Evolutionary conservation across 1,284 basidiomycete genomes (phyloP).

Genomic region (Somion occarium): DNA sequence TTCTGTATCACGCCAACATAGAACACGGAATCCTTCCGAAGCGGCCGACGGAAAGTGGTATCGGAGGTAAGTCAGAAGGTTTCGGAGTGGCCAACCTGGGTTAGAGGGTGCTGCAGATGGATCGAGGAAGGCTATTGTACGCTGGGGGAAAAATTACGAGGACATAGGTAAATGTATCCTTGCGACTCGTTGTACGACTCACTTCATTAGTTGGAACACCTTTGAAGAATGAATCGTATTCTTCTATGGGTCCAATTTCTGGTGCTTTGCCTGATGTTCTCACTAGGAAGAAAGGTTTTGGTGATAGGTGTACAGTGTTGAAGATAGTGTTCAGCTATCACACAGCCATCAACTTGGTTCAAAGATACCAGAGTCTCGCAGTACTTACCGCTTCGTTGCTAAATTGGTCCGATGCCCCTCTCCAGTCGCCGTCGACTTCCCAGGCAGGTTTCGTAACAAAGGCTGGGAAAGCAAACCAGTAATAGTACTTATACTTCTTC

Average conservation of each 20-base stretch:
- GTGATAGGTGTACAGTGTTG: conserved; percentile 29
- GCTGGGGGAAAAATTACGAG: conserved; percentile 33
- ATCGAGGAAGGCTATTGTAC: conserved; percentile 77
- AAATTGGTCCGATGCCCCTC: conserved; percentile 35
- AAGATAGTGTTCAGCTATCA: background rate
- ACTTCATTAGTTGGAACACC: conserved; percentile 36
- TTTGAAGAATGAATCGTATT: conserved; percentile 52
- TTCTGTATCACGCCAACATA: conserved; percentile 73
- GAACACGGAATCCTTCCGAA: conserved; percentile 49
- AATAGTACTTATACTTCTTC: conserved; percentile 96
- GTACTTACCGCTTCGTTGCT: conserved; percentile 32
- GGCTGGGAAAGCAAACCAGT: conserved; percentile 98
- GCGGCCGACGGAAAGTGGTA: conserved; percentile 44
- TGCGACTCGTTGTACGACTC: conserved; percentile 10
- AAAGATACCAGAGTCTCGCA: too few relatives aligned
- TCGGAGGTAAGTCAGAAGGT: conserved; percentile 80
- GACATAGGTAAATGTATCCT: background rate
- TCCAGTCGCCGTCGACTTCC: conserved; percentile 67
- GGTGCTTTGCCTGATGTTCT: conserved; percentile 27
- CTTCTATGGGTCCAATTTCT: conserved; percentile 48
- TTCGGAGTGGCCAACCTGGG: conserved; percentile 94
- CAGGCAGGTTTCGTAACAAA: conserved; percentile 84
- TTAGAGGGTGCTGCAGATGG: conserved; percentile 76
- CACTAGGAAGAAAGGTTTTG: conserved; percentile 59
- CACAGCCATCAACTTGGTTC: too few relatives aligned